Evolutionary conservation across 2,329 filamentous ascomycete genomes (phyloP), one percentile per base, ranked within the genome.

Genomic region (Pestalotiopsis sp.): DNA sequence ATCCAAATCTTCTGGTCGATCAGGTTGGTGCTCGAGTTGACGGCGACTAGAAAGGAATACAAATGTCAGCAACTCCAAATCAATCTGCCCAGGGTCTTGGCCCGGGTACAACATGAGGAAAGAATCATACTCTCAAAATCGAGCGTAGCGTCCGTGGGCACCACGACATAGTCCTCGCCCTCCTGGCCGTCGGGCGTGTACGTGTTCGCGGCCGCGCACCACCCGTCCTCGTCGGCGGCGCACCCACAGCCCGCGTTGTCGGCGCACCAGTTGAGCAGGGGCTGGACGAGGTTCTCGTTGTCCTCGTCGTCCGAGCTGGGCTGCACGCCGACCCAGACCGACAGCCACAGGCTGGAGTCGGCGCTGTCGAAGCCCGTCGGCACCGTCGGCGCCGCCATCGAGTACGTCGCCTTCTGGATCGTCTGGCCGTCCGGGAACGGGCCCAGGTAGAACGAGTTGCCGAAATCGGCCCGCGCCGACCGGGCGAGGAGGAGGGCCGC

Each of bases 401-500:
- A 69, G 58, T 69, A 71, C 1, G 69, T 71, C 52, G 69, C 69
- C 65, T 66, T 66, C 36, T 56, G 66, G 65, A 71, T 71, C 61
- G 68, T 65, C 52, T 62, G 61, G 65, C 49, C 66, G 23, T 56
- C 63, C 14, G 45, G 41, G 39, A 61, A 67, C n/a, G 69, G 65
- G 4, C 69, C 68, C 6, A 69, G 65, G 68, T 71, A 68, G 65
- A 71, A 69, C 36, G 41, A 65, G 69, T 71, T 71, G 56, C 69
- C 68, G 38, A 49, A 65, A 41, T 65, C 45, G 38, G 57, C 57
- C 23, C 25, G 57, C 4, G 57, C 57, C 57, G 27, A 12, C 57
- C 27, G 17, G 23, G 57, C 57, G 27, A 59, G 57, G 57, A 17
- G 25, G 20, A 52, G 45, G 17, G 27, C 27, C n/a, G 57, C 57